These are phyloP conservation scores for Canariomyces notabilis DNA, from an alignment of 2,329 filamentous ascomycete species.

Conservation along the genomic window DNA sequence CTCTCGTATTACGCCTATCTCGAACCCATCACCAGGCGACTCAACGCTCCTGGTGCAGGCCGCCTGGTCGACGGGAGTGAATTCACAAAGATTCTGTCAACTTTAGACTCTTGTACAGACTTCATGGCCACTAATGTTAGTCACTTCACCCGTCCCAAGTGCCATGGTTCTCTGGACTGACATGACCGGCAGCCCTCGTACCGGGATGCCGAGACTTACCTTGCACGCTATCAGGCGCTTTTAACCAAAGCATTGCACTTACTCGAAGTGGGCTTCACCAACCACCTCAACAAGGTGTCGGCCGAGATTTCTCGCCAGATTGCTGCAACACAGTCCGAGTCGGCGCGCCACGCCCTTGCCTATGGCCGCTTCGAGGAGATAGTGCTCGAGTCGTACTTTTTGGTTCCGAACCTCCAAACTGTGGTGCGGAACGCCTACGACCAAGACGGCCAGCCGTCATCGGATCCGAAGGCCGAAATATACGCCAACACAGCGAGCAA, in stretches of 20 bases:
- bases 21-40: conserved; percentile 79
- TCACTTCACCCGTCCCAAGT: conserved; percentile 4
- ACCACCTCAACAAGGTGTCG: conserved; percentile 48
- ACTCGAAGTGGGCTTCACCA: conserved; percentile 53
- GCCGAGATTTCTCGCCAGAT: conserved; percentile 52
- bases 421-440: conserved; percentile 50
- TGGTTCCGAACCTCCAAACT: conserved; percentile 52
- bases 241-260: conserved; percentile 63
- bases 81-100: conserved; percentile 82
- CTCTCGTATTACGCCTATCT: conserved; percentile 93
- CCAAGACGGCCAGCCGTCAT: conserved; percentile 42
- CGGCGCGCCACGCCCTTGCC: conserved; percentile 53
- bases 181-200: conserved; percentile 61
- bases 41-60: conserved; percentile 88
- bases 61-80: conserved; percentile 78
- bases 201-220: conserved; percentile 80
- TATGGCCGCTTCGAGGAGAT: conserved; percentile 58
- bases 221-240: conserved; percentile 79
- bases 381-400: conserved; percentile 50
- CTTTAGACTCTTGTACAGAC: conserved; percentile 82
- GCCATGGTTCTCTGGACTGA: conserved; percentile 6
- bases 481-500: conserved; percentile 51
- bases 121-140: conserved; percentile 86
- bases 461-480: conserved; percentile 43
- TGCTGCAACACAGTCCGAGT: conserved; percentile 51